phyloP scores from a whole-genome alignment of 768 basidiomycete species.

The Calvatia gigantea region DNA sequence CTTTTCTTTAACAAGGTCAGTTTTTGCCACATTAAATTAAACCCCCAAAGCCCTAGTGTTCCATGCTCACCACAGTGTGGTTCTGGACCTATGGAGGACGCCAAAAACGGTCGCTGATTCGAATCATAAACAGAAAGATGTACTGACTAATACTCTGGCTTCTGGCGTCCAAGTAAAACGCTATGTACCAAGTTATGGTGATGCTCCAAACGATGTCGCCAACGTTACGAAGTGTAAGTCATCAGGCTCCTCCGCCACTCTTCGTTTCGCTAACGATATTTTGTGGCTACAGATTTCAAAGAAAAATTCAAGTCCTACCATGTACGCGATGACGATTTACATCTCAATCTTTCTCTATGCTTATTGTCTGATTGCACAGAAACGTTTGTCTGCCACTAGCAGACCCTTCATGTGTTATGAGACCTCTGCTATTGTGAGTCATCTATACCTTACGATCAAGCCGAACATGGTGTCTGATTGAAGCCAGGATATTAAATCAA shows the following conservation, averaged over 20 bases:
- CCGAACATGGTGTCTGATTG: background rate
- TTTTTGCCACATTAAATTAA: too few species aligned
- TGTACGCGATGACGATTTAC: constrained; percentile 32
- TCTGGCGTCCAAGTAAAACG: constrained; percentile 52
- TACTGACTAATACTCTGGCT: constrained; percentile 50
- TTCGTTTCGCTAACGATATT: background rate
- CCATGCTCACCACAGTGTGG: too few species aligned
- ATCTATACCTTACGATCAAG: background rate
- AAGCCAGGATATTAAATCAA: constrained; percentile 37
- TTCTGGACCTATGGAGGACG: too few species aligned
- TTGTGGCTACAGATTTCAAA: constrained; percentile 48
- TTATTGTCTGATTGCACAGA: constrained; percentile 29
- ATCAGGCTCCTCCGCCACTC: too few species aligned
- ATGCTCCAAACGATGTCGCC: constrained; percentile 52
- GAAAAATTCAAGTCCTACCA: constrained; percentile 66
- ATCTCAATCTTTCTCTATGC: background rate
- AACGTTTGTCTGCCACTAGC: constrained; percentile 50
- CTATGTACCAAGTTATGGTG: constrained; percentile 61
- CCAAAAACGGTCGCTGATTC: too few species aligned
- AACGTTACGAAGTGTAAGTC: constrained; percentile 62
- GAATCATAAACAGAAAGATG: constrained; percentile 39
- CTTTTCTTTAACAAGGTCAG: constrained; percentile 73
- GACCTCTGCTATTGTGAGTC: constrained; percentile 66
- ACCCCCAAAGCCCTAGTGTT: too few species aligned
- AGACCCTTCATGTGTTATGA: constrained; percentile 67